Percentiles rank a stretch among this genome's conserved stretches.
phyloP scores from a whole-genome alignment of 2,329 filamentous ascomycete species.

The Neonectria punicea region DNA sequence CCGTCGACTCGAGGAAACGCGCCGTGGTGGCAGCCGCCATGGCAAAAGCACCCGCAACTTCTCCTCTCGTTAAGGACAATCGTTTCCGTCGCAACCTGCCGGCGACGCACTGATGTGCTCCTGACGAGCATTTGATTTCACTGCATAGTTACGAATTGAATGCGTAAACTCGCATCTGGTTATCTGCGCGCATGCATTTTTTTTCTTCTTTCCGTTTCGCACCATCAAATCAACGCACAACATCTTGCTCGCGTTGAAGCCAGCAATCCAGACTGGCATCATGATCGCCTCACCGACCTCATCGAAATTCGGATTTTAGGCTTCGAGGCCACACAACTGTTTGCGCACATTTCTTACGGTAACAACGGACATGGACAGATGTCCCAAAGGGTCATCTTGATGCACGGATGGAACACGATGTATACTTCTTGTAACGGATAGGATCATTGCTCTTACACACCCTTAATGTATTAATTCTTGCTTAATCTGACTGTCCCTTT shows the following conservation, averaged over 20 bases:
- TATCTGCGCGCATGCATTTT: not conserved
- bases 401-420: slow-evolving; percentile 8
- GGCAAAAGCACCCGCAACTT: slow-evolving; percentile 27
- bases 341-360: slow-evolving; percentile 40
- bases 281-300: not conserved
- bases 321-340: slow-evolving; percentile 18
- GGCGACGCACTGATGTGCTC: slow-evolving; percentile 15
- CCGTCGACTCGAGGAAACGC: slow-evolving; percentile 24
- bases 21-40: slow-evolving; percentile 30
- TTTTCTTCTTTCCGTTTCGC: not conserved
- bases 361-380: slow-evolving; percentile 35
- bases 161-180: slow-evolving; percentile 32
- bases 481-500: not conserved
- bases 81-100: not conserved
- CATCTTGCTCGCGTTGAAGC: not conserved
- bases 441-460: slow-evolving; percentile 9
- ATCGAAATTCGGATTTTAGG: not conserved
- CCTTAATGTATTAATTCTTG: slow-evolving; percentile 1
- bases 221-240: not conserved
- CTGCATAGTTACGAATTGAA: slow-evolving; percentile 48
- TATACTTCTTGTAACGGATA: slow-evolving; percentile 18
- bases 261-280: not conserved
- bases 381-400: slow-evolving; percentile 14
- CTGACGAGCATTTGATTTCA: slow-evolving; percentile 45
- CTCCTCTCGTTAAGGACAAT: slow-evolving; percentile 29